These are phyloP conservation scores for Oryza punctata DNA, from an alignment of 176 grass and related monocot genomes.

Conservation along the genomic window DNA sequence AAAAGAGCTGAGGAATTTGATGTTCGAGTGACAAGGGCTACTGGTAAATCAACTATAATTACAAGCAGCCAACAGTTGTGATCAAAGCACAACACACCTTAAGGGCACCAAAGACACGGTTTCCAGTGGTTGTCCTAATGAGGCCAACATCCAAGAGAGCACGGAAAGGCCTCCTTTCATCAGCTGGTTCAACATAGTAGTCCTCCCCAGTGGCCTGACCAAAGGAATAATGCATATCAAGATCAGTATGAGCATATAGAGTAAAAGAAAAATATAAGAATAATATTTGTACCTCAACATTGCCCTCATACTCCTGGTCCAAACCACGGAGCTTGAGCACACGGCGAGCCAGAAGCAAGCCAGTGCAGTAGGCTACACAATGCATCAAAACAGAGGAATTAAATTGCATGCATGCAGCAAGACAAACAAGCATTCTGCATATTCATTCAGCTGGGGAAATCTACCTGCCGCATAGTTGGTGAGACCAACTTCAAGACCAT, in stretches of 20 bases:
- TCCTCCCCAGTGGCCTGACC: slow-evolving; percentile 80
- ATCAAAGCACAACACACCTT: slow-evolving; percentile 51
- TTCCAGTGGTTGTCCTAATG: slow-evolving; percentile 75
- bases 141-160: slow-evolving; percentile 87
- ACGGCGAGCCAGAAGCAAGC: slow-evolving; percentile 77
- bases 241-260: not conserved
- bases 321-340: slow-evolving; percentile 63
- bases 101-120: slow-evolving; percentile 85
- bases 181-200: slow-evolving; percentile 72
- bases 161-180: slow-evolving; percentile 82
- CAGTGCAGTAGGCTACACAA: slow-evolving; percentile 74
- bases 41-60: not conserved
- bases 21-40: too few relatives aligned
- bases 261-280: not conserved
- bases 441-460: not conserved
- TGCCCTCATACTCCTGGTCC: slow-evolving; percentile 79
- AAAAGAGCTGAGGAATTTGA: too few relatives aligned
- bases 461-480: slow-evolving; percentile 88
- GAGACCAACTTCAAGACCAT: slow-evolving; percentile 79
- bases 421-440: not conserved
- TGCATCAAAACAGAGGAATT: not conserved
- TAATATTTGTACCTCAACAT: slow-evolving; percentile 55
- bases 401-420: not conserved
- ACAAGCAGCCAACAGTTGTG: not conserved
- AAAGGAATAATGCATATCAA: not conserved